Base-by-base conservation (phyloP, 2,329 filamentous ascomycete genomes). In the Beauveria pseudobassiana region DNA sequence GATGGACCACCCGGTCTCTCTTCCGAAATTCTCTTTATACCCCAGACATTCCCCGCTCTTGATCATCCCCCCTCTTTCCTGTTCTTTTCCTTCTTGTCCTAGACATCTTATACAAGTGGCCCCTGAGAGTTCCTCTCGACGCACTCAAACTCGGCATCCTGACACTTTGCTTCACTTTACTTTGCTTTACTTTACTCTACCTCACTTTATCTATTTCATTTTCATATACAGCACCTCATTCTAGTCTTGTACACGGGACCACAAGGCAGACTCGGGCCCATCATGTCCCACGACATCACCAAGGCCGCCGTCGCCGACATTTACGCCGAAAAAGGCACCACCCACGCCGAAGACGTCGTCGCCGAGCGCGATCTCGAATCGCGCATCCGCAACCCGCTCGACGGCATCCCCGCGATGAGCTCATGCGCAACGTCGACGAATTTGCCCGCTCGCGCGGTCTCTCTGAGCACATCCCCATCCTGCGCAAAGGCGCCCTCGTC, bases 401-500 rank as follows among this genome's bases (percentile, higher is more conserved):
- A 80, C 24, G 83, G 82, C 45, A 77, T 86, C 57, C 75, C 71
- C 64, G 77, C 73, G 51, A 71, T 75, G 65, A 77, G 77, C 78
- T 87, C 6, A 72, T 86, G 62, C 70, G 71, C 43, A 76, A 85
- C 58, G 86, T 86, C 38, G 78, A 84, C 52, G 76, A 77, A n/a
- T 90, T 89, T 68, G 87, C 86, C 43, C 74, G 76, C 16, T 74
- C 81, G 43, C 82, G 87, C 65, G 79, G 79, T 22, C 78, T 92
- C 24, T 72, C 75, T 2, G 82, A 87, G 61, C 80, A 87, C 65
- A 73, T 84, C 2, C 73, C 77, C 4, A 69, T 88, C 16, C 78
- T 92, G 55, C 78, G 82, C 59, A 87, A 87, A 67, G 90, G 88
- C 38, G 90, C 89, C 4, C 78, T 93, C 9, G 82, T 92, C 22